A percentile compares a stretch with the other conserved stretches of the same genome.
Conservation (phyloP, 208 protist species). For the Naegleria lovaniensis region DNA sequence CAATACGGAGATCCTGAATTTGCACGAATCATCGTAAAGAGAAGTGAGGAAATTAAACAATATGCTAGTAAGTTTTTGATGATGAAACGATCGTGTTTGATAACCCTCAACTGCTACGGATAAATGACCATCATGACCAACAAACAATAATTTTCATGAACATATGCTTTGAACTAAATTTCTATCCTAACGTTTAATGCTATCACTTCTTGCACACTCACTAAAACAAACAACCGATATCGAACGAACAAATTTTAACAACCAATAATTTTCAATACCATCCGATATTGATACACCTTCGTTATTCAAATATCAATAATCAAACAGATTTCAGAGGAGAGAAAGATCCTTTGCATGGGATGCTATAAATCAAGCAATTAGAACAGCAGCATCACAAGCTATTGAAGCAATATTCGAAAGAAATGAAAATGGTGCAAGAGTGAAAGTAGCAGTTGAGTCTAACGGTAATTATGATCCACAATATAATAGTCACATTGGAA, state of each 20-base stretch:
- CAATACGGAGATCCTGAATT: conserved; percentile 61
- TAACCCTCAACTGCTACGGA: background rate
- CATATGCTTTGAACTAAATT: too few species aligned
- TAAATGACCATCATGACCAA: too few species aligned
- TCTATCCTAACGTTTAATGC: too few species aligned
- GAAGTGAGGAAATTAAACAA: conserved; percentile 42
- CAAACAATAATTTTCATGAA: too few species aligned
- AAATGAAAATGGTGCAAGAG: background rate
- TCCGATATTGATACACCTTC: too few species aligned
- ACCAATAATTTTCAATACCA: too few species aligned
- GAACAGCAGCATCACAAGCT: conserved; percentile 47
- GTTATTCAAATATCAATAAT: too few species aligned
- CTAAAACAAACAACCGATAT: too few species aligned
- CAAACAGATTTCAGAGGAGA: conserved; percentile 45
- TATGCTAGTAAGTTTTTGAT: conserved; percentile 37
- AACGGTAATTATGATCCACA: background rate
- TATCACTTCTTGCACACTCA: too few species aligned
- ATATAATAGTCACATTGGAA: background rate
- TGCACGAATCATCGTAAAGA: conserved; percentile 53
- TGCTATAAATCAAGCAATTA: conserved; percentile 58
- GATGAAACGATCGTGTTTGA: background rate
- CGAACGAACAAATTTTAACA: too few species aligned
- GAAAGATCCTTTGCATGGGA: conserved; percentile 51
- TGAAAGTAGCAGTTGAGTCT: background rate
- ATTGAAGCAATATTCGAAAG: conserved; percentile 52